phyloP scores from a whole-genome alignment of 441 rosid genomes.

The Mallotus japonicus region DNA sequence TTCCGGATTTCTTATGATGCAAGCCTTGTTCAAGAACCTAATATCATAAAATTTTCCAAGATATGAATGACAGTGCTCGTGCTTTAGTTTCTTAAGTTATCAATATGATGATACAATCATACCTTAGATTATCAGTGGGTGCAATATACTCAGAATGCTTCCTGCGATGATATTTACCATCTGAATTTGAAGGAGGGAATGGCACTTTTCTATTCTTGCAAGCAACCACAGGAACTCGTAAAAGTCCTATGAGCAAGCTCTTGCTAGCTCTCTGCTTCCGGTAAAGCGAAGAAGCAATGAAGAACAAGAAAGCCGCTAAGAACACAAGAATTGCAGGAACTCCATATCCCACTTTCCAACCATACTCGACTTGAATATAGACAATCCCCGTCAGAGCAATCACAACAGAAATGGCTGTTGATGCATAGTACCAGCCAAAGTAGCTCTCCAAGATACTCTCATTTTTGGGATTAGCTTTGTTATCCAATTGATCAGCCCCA shows the following conservation, averaged over 20 bases:
- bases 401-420: constrained; percentile 57
- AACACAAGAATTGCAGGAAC: constrained; percentile 79
- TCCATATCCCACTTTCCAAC: constrained; percentile 83
- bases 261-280: constrained; percentile 49
- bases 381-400: constrained; percentile 75
- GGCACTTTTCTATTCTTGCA: constrained; percentile 56
- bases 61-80: background rate
- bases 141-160: constrained; percentile 42
- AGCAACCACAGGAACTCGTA: constrained; percentile 65
- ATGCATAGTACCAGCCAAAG: constrained; percentile 90
- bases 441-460: constrained; percentile 70
- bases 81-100: background rate
- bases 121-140: constrained; percentile 66
- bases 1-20: constrained; percentile 57
- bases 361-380: constrained; percentile 74
- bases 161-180: constrained; percentile 42
- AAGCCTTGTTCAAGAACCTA: constrained; percentile 87
- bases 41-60: constrained; percentile 8
- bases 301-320: constrained; percentile 50
- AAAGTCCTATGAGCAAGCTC: constrained; percentile 69
- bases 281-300: constrained; percentile 66
- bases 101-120: constrained; percentile 1
- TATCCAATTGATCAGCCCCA: constrained; percentile 85
- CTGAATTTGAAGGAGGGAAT: constrained; percentile 41
- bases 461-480: constrained; percentile 62